Conservation (phyloP, 805 yeast species). For the Wickerhamiella nectarea region DNA sequence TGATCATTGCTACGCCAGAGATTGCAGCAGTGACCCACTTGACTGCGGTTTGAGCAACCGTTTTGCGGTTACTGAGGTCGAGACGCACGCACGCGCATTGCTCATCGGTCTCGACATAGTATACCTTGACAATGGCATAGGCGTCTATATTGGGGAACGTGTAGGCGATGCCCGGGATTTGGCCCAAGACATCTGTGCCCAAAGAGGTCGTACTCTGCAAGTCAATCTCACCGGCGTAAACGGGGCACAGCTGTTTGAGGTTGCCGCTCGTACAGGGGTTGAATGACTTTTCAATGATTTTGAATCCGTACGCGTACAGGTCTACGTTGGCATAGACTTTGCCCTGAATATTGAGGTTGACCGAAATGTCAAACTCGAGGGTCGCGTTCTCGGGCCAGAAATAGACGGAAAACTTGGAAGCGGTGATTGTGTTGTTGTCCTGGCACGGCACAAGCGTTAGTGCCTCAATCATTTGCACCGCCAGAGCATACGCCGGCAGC, state of each 20-base stretch:
- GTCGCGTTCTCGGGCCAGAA: constrained; percentile 62
- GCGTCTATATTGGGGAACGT: constrained; percentile 82
- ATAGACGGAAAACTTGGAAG: constrained; percentile 58
- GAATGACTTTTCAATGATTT: constrained; percentile 42
- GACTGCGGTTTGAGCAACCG: constrained; percentile 66
- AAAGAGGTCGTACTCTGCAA: constrained; percentile 54
- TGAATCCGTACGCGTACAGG: constrained; percentile 79
- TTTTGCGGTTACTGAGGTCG: constrained; percentile 59
- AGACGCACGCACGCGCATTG: constrained; percentile 63
- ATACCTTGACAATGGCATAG: constrained; percentile 43
- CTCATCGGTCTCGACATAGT: constrained; percentile 29
- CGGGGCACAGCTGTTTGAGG: constrained; percentile 84
- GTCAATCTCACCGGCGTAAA: constrained; percentile 69
- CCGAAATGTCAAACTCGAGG: constrained; percentile 52
- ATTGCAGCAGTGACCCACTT: constrained; percentile 90
- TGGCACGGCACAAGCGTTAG: constrained; percentile 77
- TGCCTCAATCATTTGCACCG: constrained; percentile 37
- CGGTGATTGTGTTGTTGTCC: constrained; percentile 60
- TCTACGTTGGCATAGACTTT: constrained; percentile 54
- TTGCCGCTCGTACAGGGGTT: constrained; percentile 40
- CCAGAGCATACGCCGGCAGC: constrained; percentile 3
- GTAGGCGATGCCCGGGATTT: constrained; percentile 76
- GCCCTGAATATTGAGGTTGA: constrained; percentile 54
- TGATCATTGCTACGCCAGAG: constrained; percentile 74
- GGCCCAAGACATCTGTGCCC: constrained; percentile 33